Conservation (phyloP, 139 green algal genomes). For the Volvox reticuliferus region DNA sequence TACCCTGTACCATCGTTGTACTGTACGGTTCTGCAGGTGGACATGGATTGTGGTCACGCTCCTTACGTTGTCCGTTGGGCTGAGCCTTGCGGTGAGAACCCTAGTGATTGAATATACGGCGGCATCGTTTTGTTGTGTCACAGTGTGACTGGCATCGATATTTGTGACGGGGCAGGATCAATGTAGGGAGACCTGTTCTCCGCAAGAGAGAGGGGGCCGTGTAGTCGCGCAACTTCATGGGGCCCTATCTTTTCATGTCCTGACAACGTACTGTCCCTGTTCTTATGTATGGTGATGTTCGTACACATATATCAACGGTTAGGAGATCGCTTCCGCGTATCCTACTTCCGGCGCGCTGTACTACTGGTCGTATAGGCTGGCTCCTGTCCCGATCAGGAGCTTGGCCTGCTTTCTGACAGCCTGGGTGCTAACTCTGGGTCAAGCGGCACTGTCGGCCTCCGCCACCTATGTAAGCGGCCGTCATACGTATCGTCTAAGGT, state of each 20-base stretch:
- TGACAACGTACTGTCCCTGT: no score
- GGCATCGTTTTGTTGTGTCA: no score
- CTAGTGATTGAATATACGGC: no score
- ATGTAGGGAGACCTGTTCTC: no score
- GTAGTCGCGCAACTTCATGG: no score
- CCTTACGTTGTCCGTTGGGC: background rate
- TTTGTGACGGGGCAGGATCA: no score
- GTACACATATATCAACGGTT: background rate
- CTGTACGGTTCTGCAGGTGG: conserved; percentile 6
- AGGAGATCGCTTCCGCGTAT: conserved; percentile 26
- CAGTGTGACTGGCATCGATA: no score
- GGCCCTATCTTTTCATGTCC: no score
- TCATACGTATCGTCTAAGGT: no score
- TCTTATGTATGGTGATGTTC: no score
- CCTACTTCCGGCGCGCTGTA: conserved; percentile 16
- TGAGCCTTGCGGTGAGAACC: conserved; percentile 9
- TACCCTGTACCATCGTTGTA: background rate
- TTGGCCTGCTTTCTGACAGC: background rate
- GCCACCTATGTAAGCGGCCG: background rate
- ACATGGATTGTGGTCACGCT: conserved; percentile 32
- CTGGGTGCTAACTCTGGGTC: conserved; percentile 25
- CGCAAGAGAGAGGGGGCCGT: no score
- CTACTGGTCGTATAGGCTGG: conserved; percentile 25
- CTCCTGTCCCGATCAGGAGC: background rate
- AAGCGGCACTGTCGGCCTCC: conserved; percentile 12